Conservation (phyloP, 441 rosid genomes). For the Eutrema salsugineum region DNA sequence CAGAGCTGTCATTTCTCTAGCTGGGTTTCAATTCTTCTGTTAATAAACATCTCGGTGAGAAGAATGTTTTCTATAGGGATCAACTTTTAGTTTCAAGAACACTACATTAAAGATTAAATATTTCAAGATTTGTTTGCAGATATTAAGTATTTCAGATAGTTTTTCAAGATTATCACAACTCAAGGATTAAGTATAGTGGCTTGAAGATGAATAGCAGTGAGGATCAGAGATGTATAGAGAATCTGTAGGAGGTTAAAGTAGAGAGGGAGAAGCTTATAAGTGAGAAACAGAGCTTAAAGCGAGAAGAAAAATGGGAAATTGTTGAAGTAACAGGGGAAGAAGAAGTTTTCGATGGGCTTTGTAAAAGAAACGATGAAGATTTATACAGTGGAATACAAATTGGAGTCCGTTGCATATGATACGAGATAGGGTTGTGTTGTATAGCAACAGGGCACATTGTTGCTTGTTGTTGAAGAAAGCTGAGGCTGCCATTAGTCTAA, state of each 20-base stretch:
- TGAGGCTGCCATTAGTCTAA: conserved; percentile 58
- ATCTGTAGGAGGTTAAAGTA: conserved; percentile 66
- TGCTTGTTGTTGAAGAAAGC: conserved; percentile 47
- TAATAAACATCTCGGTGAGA: no score
- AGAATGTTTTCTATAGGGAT: no score
- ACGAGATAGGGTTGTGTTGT: conserved; percentile 59
- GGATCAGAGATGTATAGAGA: conserved; percentile 38
- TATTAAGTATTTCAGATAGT: conserved; percentile 40
- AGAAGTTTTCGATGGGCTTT: conserved; percentile 48
- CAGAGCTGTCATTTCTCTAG: no score
- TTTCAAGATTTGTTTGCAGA: no score
- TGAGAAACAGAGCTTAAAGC: conserved; percentile 44
- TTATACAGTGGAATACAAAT: conserved; percentile 51
- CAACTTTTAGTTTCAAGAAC: no score
- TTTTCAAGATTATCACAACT: conserved; percentile 56
- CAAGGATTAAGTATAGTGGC: conserved; percentile 49
- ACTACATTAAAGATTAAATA: no score
- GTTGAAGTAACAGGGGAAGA: conserved; percentile 59
- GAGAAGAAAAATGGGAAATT: conserved; percentile 35
- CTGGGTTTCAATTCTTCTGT: no score
- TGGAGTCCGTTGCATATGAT: conserved; percentile 49
- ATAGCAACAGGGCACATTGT: conserved; percentile 77
- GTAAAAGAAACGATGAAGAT: conserved; percentile 38
- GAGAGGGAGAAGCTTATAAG: conserved; percentile 57
- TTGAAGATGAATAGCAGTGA: conserved; percentile 39